Conservation (phyloP, 129 eudicot genomes). For the Saussurea involucrata region DNA sequence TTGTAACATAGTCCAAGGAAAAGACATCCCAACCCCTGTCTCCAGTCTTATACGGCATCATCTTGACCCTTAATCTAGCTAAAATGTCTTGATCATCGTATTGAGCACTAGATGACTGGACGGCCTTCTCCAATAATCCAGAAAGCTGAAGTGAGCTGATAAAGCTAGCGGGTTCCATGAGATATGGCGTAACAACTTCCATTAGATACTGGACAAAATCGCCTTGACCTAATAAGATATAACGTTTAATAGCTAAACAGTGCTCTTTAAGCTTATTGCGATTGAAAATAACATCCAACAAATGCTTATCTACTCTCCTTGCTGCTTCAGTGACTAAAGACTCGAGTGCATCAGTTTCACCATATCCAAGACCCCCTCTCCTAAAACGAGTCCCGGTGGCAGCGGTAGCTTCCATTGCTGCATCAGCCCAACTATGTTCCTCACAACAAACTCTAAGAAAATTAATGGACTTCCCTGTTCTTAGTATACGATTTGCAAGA, state of each 20-base stretch:
- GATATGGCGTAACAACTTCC: slow-evolving; percentile 79
- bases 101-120: slow-evolving; percentile 82
- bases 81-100: slow-evolving; percentile 70
- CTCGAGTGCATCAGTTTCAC: slow-evolving; percentile 89
- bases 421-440: slow-evolving; percentile 78
- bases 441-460: slow-evolving; percentile 88
- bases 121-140: slow-evolving; percentile 77
- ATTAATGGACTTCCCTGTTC: slow-evolving; percentile 91
- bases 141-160: slow-evolving; percentile 77
- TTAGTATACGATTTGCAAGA: slow-evolving; percentile 69
- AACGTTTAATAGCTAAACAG: slow-evolving; percentile 86
- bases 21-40: slow-evolving; percentile 93
- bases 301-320: slow-evolving; percentile 75
- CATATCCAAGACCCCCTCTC: slow-evolving; percentile 79
- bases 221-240: slow-evolving; percentile 82
- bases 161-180: slow-evolving; percentile 72
- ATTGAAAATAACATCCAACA: slow-evolving; percentile 60
- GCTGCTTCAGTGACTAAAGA: slow-evolving; percentile 76
- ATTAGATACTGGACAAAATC: slow-evolving; percentile 88
- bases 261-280: slow-evolving; percentile 76
- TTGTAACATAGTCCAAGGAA: slow-evolving; percentile 68
- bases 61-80: slow-evolving; percentile 78
- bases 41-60: slow-evolving; percentile 77
- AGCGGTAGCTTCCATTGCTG: slow-evolving; percentile 62
- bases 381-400: slow-evolving; percentile 50